These are phyloP conservation scores for Aspergillus hortae DNA, from an alignment of 2,329 filamentous ascomycete genomes.

Conservation along the genomic window DNA sequence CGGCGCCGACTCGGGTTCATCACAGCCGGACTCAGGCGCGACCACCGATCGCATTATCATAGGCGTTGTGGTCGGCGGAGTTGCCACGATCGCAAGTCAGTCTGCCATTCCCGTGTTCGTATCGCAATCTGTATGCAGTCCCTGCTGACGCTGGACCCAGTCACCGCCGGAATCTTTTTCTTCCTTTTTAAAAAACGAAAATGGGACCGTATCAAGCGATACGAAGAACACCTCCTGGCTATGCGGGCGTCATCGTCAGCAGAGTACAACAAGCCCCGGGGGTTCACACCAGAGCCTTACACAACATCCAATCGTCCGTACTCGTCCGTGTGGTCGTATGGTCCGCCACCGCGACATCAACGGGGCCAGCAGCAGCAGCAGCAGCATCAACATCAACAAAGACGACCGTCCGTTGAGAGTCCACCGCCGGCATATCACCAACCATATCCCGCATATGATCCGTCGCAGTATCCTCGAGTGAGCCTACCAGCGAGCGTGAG, in stretches of 20 bases:
- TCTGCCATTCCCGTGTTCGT: background rate
- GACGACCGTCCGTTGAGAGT: conserved; percentile 9
- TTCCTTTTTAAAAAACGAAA: conserved; percentile 22
- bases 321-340: conserved; percentile 5
- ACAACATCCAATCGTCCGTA: conserved; percentile 6
- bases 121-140: background rate
- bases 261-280: conserved; percentile 1
- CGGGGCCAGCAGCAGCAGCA: background rate
- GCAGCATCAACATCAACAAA: conserved; percentile 8
- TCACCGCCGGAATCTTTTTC: conserved; percentile 22
- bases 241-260: conserved; percentile 2
- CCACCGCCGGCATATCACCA: conserved; percentile 27
- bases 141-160: conserved; percentile 10
- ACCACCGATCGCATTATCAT: conserved; percentile 21
- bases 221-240: conserved; percentile 17
- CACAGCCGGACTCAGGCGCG: background rate
- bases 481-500: conserved; percentile 3
- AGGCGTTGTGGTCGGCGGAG: conserved; percentile 26
- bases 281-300: conserved; percentile 2
- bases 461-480: conserved; percentile 26
- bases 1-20: background rate
- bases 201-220: conserved; percentile 18
- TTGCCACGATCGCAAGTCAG: conserved; percentile 24
- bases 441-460: conserved; percentile 31
- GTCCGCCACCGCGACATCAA: conserved; percentile 1